Conservation (phyloP, 1,284 basidiomycete species). For the Pseudozyma pruni region DNA sequence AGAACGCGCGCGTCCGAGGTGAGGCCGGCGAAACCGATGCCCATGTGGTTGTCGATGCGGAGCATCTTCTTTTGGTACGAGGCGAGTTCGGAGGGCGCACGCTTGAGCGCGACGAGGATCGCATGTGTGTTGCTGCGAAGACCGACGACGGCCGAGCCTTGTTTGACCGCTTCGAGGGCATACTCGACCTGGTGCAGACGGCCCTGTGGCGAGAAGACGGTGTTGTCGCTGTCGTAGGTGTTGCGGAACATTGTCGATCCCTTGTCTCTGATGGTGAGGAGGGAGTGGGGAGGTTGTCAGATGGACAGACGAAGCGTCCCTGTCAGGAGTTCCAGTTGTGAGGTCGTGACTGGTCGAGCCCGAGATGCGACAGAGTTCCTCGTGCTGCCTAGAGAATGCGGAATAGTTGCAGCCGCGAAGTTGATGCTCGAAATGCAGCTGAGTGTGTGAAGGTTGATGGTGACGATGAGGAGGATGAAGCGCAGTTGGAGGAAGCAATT, state of each 20-base stretch:
- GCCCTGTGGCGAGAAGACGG: slow-evolving; percentile 67
- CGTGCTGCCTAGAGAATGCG: no score
- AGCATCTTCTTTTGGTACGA: slow-evolving; percentile 99
- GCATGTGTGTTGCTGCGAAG: slow-evolving; percentile 94
- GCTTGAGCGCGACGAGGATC: slow-evolving; percentile 92
- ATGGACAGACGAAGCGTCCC: neutral
- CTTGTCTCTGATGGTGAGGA: neutral
- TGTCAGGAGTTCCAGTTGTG: no score
- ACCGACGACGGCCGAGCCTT: slow-evolving; percentile 97
- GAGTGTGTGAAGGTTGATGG: no score
- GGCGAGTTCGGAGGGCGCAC: slow-evolving; percentile 97
- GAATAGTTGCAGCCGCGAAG: no score
- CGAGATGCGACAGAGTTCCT: no score
- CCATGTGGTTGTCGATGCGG: slow-evolving; percentile 98
- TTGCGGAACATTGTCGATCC: slow-evolving; percentile 55
- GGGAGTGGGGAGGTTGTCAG: neutral
- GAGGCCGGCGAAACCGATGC: slow-evolving; percentile 96
- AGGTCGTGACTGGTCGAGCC: no score
- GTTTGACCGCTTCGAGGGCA: slow-evolving; percentile 98
- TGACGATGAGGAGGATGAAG: neutral
- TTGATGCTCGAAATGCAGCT: no score
- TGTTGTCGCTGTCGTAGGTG: slow-evolving; percentile 67
- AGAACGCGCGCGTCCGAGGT: slow-evolving; percentile 94
- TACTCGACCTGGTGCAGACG: slow-evolving; percentile 94
- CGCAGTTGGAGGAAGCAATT: neutral